Evolutionary conservation across 164 flowering plant genomes (phyloP).

Genomic region (Umbellularia californica): DNA sequence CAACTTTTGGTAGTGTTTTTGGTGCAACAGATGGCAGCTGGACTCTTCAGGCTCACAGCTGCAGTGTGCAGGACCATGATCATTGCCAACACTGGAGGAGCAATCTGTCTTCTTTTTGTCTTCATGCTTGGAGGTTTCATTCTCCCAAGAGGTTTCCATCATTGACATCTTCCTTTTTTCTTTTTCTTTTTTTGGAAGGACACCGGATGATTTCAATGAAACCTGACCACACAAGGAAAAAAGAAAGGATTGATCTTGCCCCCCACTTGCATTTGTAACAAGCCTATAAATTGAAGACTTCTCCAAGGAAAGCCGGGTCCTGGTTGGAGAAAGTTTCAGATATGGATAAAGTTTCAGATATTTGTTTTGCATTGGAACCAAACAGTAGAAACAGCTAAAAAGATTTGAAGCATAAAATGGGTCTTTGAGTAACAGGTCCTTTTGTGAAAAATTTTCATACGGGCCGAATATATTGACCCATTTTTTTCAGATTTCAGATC

Average conservation of each 20-base stretch:
- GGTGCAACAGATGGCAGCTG: constrained; percentile 88
- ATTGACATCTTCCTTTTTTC: not conserved
- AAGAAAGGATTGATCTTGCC: not conserved
- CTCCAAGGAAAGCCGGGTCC: no score
- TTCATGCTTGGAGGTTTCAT: constrained; percentile 89
- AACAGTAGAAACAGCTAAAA: no score
- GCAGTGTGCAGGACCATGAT: constrained; percentile 65
- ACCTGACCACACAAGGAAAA: not conserved
- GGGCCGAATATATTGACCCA: no score
- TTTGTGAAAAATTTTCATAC: no score
- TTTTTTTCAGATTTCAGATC: no score
- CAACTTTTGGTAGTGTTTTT: constrained; percentile 55
- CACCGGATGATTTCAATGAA: not conserved
- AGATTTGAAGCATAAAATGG: no score
- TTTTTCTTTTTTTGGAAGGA: not conserved
- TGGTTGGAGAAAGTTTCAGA: no score
- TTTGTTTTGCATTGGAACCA: no score
- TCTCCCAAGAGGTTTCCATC: constrained; percentile 53
- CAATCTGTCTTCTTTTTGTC: constrained; percentile 48
- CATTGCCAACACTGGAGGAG: constrained; percentile 65
- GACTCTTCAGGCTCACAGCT: constrained; percentile 63
- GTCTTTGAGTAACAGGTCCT: no score
- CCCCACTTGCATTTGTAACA: no score
- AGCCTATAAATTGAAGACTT: no score
- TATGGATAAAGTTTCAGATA: no score